These are phyloP conservation scores for Solanum etuberosum DNA, from an alignment of 257 asterid genomes.

Conservation along the genomic window DNA sequence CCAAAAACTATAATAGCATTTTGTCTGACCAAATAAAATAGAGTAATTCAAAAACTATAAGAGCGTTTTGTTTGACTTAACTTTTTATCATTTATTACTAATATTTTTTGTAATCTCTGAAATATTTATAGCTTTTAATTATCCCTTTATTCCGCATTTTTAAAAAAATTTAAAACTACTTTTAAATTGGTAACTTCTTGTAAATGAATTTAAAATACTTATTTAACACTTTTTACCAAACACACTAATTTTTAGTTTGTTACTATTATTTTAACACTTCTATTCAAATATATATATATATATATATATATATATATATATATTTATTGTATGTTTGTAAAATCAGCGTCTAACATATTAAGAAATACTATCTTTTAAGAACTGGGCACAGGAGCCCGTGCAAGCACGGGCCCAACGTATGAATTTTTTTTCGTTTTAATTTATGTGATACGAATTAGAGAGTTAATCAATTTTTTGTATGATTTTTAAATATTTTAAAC, in stretches of 20 bases:
- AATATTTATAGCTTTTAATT: neutral
- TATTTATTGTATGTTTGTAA: neutral
- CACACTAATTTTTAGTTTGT: neutral
- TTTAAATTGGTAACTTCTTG: neutral
- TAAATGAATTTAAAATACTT: neutral
- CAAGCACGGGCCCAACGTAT: too few species aligned
- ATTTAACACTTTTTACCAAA: neutral
- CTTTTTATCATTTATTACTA: neutral
- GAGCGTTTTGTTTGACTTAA: neutral
- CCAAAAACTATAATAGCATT: too few species aligned
- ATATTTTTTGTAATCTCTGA: neutral
- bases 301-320: too few species aligned
- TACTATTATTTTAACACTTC: neutral
- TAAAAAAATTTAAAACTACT: neutral
- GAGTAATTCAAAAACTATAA: neutral
- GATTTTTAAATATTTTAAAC: too few species aligned
- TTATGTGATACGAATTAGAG: too few species aligned
- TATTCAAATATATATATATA: neutral
- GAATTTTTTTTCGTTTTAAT: too few species aligned
- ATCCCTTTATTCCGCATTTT: neutral
- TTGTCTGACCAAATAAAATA: too few species aligned
- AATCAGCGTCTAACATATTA: neutral
- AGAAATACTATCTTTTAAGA: too few species aligned
- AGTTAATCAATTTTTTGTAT: too few species aligned
- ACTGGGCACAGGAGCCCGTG: too few species aligned